Base-by-base conservation (phyloP, 2,329 filamentous ascomycete genomes). In the Hymenoscyphus fraxineus region DNA sequence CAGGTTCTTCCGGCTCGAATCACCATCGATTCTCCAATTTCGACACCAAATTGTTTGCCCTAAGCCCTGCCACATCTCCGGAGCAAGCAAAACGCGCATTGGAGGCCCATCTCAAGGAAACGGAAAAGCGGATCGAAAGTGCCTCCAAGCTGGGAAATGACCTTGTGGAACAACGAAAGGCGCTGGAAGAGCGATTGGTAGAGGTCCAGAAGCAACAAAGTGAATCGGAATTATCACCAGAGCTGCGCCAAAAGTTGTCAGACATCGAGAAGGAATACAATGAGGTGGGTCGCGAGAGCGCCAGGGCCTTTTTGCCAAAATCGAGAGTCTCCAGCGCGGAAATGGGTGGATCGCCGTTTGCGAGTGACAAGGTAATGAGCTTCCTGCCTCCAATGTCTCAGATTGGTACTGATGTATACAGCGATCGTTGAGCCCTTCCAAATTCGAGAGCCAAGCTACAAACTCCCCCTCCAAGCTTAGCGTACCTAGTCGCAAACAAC, bases 201-300 rank as follows among this genome's bases (percentile, higher is more conserved):
- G 93, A 98, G 73, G 88, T 99, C 2, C 91, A 96, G 72, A 86
- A 88, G 73, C 82, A 91, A 65, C 83, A 92, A 72, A 82, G 85
- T 56, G 90, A 95, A 70, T 86, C 86, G 31, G 90, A 97, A 67
- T 86, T 98, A 60, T 88, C 89, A 0, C 87, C 91, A 3, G 93
- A 97, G 69, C 80, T 99, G 72, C 91, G 90, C 65, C 85, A 89
- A 73, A 93, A 91, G 78, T 83, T 99, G 61, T 83, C 87, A 15
- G 93, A 96, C 68, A 87, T 99, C 65, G 95, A 99, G 77, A 91
- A 87, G 76, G 95, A 99, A 74, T 98, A 96, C 79, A 94, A 96
- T 76, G 93, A 97, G 74, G 88, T 98, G 58, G 93, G 93, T 13
- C 85, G 90, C 67, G 94, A 98, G 76, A 95, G 91, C 58, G 92